Conservation (phyloP, 2,329 filamentous ascomycete species). For the Arthrobotrys entomopaga region DNA sequence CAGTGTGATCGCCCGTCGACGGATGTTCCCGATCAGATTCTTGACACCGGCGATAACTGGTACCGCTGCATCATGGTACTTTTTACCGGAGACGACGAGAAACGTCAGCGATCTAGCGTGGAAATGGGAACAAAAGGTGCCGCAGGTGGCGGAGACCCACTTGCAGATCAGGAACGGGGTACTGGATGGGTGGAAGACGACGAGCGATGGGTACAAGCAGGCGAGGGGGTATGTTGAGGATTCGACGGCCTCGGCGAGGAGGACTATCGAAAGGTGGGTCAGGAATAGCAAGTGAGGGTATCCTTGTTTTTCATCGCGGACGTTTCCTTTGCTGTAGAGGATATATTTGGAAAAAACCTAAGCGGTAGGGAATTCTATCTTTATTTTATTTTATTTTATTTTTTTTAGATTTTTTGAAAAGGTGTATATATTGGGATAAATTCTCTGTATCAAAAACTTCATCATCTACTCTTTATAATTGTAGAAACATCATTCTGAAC, state of each 20-base stretch:
- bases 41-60: constrained; percentile 81
- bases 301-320: no score
- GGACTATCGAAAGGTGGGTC: constrained; percentile 86
- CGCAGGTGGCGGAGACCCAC: constrained; percentile 83
- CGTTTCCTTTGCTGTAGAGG: neutral
- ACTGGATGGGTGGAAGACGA: constrained; percentile 76
- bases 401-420: constrained; percentile 11
- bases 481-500: no score
- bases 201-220: constrained; percentile 77
- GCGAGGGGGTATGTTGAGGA: constrained; percentile 75
- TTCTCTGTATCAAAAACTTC: constrained; percentile 2
- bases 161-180: constrained; percentile 75
- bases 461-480: neutral
- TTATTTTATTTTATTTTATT: no score
- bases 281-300: constrained; percentile 72
- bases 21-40: constrained; percentile 82
- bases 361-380: constrained; percentile 3
- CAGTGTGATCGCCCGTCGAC: constrained; percentile 87
- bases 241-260: constrained; percentile 64
- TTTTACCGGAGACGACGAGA: constrained; percentile 87
- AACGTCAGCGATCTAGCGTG: constrained; percentile 88
- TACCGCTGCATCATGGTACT: constrained; percentile 81
- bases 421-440: constrained; percentile 19
- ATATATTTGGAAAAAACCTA: neutral
- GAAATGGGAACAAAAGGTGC: constrained; percentile 91